phyloP scores from a whole-genome alignment of 23 red algal species.

The Gracilaria vermiculophylla region DNA sequence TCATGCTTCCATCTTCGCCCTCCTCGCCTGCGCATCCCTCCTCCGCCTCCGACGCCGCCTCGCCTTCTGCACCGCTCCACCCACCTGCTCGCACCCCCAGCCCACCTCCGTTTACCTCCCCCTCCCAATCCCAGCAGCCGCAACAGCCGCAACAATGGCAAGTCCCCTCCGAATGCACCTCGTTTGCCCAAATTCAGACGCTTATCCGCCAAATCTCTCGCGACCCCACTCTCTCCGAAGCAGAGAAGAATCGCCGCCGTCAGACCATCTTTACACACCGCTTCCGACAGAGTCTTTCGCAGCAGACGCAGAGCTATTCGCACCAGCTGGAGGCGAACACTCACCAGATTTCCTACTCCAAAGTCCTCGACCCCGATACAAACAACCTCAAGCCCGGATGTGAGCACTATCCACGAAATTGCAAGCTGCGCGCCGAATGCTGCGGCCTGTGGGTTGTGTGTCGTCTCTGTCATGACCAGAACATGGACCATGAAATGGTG shows the following conservation, averaged over 20 bases:
- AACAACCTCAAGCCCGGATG: conserved; percentile 70
- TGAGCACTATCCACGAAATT: conserved; percentile 82
- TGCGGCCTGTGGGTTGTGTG: conserved; percentile 85
- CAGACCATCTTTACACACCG: conserved; percentile 40
- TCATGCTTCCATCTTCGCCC: neutral
- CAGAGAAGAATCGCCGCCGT: conserved; percentile 46
- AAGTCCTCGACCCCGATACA: conserved; percentile 31
- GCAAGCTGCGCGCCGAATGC: conserved; percentile 80
- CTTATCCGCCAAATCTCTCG: conserved; percentile 44
- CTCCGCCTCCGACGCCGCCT: neutral
- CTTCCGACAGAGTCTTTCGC: conserved; percentile 5
- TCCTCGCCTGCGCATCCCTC: neutral
- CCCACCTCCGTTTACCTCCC: neutral
- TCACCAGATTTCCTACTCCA: neutral
- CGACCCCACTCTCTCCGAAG: conserved; percentile 43
- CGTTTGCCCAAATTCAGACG: conserved; percentile 4
- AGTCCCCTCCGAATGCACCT: neutral
- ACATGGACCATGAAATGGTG: conserved; percentile 77
- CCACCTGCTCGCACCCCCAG: no score
- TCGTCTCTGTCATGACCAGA: conserved; percentile 91
- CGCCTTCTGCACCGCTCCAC: neutral
- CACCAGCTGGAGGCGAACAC: neutral
- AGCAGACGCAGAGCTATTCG: conserved; percentile 18
- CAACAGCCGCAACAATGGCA: conserved; percentile 6
- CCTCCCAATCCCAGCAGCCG: neutral